Conservation (phyloP, 495 filamentous ascomycete genomes). For the Penicillium waksmanii region DNA sequence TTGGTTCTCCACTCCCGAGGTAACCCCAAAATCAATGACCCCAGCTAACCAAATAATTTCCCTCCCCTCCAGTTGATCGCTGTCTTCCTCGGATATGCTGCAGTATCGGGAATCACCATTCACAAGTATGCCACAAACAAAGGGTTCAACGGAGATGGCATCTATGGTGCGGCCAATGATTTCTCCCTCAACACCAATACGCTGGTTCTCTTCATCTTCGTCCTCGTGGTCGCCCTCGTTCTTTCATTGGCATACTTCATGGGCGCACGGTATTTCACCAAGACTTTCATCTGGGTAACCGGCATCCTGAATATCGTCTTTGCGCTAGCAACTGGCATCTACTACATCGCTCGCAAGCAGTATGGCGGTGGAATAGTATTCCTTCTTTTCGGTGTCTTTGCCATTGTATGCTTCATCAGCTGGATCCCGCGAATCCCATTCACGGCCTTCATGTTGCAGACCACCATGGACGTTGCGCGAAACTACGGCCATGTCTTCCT, state of each 20-base stretch:
- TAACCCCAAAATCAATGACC: neutral
- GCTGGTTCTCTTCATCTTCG: constrained; percentile 79
- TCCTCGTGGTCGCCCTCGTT: constrained; percentile 69
- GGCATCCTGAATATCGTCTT: constrained; percentile 70
- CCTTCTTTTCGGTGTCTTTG: constrained; percentile 77
- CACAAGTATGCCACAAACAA: constrained; percentile 72
- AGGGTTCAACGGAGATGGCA: constrained; percentile 70
- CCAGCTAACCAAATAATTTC: constrained; percentile 17
- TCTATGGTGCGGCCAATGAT: constrained; percentile 67
- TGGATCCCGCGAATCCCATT: constrained; percentile 92
- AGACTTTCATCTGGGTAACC: constrained; percentile 89
- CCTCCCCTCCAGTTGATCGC: constrained; percentile 59
- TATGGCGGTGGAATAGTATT: constrained; percentile 86
- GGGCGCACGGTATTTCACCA: constrained; percentile 78
- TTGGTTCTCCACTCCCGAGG: constrained; percentile 33
- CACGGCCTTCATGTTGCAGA: constrained; percentile 86
- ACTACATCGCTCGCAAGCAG: constrained; percentile 67
- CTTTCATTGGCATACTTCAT: constrained; percentile 78
- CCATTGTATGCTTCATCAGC: constrained; percentile 75
- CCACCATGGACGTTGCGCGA: constrained; percentile 82
- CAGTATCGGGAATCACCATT: constrained; percentile 75
- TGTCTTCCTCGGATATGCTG: constrained; percentile 75
- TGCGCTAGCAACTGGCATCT: constrained; percentile 69
- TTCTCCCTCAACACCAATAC: constrained; percentile 81
- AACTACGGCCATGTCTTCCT: constrained; percentile 83